Base-by-base conservation (phyloP, 2,329 filamentous ascomycete genomes). In the Gliomastix tumulicola region DNA sequence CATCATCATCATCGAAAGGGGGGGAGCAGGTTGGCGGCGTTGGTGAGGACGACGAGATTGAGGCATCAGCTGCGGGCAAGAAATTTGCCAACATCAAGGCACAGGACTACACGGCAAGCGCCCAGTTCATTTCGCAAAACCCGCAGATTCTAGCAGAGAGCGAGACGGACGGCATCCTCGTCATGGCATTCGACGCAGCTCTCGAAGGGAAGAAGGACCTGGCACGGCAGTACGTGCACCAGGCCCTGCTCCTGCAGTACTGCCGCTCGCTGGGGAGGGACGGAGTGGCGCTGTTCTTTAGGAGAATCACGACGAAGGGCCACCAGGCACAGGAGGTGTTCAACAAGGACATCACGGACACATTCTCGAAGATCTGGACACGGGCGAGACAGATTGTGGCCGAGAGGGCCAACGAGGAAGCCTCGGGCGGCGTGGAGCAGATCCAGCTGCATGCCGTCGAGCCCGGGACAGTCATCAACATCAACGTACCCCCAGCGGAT, bases 381-480 rank as follows among this genome's bases (percentile, higher is more conserved):
- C 79, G 92, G 33, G 80, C 84, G 2, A 71, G 74, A 7, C 86
- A 94, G 59, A 82, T 95, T 44, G 60, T 71, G 37, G 60, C 63
- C 15, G 65, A 78, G 60, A 59, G 69, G 41, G 69, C 68, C 13
- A 66, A 65, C 44, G 69, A 74, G 37, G 65, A 56, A 4, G 25
- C n/a, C 13, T 62, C 65, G 41, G 85, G 83, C 27, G 87, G 83
- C 16, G 84, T 94, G 9, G 92, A 98, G 66, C 90, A 96, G 61
- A 98, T 98, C 48, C 94, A 98, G 62, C 74, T 98, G 32, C 92
- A 98, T 56, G 90, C 92, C 12, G 89, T 98, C 10, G 88, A 96
- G 58, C 90, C 90, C 0, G 84, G 84, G 33, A 96, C 90, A 4
- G 82, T 85, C 42, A 96, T 98, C 57, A 85, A 86, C 55, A 96